Conservation (phyloP, 768 basidiomycete genomes). For the Pisolithus tinctorius region DNA sequence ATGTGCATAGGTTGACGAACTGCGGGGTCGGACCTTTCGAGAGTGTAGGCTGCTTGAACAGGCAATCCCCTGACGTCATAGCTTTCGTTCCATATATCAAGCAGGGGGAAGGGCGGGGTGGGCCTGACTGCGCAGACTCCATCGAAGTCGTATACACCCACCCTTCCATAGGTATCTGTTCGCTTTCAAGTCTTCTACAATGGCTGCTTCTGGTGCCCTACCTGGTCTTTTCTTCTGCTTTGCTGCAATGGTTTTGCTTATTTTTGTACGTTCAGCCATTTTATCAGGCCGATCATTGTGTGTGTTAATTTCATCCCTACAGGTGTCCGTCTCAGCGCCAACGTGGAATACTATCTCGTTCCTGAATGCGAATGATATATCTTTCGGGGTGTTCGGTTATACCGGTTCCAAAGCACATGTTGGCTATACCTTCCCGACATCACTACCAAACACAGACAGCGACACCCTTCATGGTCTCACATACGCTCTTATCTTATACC, state of each 20-base stretch:
- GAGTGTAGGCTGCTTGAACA: too few species aligned
- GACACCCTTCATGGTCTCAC: constrained; percentile 63
- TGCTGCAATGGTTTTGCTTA: constrained; percentile 60
- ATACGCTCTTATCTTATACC: constrained; percentile 67
- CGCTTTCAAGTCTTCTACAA: constrained; percentile 6
- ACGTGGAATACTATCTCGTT: constrained; percentile 70
- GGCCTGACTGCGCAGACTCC: too few species aligned
- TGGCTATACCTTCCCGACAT: constrained; percentile 48
- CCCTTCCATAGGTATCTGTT: background rate
- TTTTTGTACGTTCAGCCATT: constrained; percentile 47
- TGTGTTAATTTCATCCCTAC: constrained; percentile 2
- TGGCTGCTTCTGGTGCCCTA: constrained; percentile 54
- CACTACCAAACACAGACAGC: constrained; percentile 33
- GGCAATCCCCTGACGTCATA: too few species aligned
- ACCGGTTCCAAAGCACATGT: constrained; percentile 49
- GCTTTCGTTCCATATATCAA: too few species aligned
- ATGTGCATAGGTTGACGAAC: too few species aligned
- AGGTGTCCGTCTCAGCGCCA: constrained; percentile 69
- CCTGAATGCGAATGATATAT: constrained; percentile 45
- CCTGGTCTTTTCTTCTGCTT: constrained; percentile 72
- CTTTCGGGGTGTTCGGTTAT: constrained; percentile 76
- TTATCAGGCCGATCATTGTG: background rate
- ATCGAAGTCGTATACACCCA: background rate
- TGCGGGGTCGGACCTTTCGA: too few species aligned
- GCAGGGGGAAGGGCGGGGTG: too few species aligned